Conservation (phyloP, 108 stramenopile genomes). For the Asterionellopsis glacialis region DNA sequence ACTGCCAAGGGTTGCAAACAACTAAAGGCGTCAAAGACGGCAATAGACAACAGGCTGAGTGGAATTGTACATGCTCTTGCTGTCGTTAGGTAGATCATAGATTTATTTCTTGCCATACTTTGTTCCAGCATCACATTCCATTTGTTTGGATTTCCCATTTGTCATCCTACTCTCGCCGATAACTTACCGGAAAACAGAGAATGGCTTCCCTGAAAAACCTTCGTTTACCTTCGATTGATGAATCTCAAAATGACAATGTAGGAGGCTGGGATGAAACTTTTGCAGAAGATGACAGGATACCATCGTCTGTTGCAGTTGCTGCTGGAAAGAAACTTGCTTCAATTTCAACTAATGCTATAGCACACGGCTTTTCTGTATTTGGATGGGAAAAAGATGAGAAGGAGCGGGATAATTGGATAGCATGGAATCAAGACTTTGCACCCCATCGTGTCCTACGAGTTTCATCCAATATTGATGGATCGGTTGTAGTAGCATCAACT, state of each 20-base stretch:
- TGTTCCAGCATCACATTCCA: too few relatives aligned
- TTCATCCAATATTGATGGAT: constrained; percentile 46
- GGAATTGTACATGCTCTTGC: too few relatives aligned
- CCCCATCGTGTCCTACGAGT: constrained; percentile 41
- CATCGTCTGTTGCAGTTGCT: not conserved
- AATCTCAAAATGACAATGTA: not conserved
- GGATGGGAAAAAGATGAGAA: not conserved
- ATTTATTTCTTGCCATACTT: too few relatives aligned
- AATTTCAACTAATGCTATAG: not conserved
- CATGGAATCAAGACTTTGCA: constrained; percentile 34
- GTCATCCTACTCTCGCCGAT: too few relatives aligned
- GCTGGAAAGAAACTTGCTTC: not conserved
- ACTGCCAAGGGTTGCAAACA: too few relatives aligned
- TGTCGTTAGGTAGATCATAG: too few relatives aligned
- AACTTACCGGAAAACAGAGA: not conserved
- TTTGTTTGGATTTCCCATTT: too few relatives aligned
- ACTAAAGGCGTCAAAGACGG: too few relatives aligned
- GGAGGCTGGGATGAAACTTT: constrained; percentile 2
- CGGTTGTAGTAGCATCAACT: constrained; percentile 53
- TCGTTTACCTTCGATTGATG: not conserved
- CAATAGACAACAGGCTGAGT: too few relatives aligned
- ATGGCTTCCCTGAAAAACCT: constrained; percentile 1
- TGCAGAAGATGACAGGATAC: not conserved
- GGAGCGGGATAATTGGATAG: constrained; percentile 19
- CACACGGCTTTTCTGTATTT: not conserved